A percentile compares a stretch with the other conserved stretches of the same genome.
Conservation (phyloP, 805 yeast species). For the Hanseniaspora pseudoguilliermondii region DNA sequence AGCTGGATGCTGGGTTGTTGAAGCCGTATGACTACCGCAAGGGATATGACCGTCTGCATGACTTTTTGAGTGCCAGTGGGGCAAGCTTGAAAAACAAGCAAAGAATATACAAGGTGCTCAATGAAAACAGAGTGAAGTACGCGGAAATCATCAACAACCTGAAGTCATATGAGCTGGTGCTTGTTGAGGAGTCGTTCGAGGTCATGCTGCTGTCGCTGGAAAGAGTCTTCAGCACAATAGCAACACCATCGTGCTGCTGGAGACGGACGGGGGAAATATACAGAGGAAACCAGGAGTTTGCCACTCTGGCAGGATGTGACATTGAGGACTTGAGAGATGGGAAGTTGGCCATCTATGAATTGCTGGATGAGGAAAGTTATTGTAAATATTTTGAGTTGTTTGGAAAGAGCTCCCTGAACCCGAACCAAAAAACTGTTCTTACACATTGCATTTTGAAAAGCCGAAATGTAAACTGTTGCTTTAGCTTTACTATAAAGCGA, state of each 20-base stretch:
- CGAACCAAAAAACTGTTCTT: slow-evolving; percentile 86
- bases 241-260: slow-evolving; percentile 96
- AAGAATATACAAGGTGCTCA: slow-evolving; percentile 71
- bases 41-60: slow-evolving; percentile 81
- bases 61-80: slow-evolving; percentile 58
- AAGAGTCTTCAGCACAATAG: slow-evolving; percentile 91
- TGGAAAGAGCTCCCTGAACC: slow-evolving; percentile 91
- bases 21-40: slow-evolving; percentile 89
- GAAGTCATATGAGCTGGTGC: slow-evolving; percentile 78
- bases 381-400: slow-evolving; percentile 97
- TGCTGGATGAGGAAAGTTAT: slow-evolving; percentile 91
- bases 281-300: slow-evolving; percentile 91
- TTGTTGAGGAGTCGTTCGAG: slow-evolving; percentile 90
- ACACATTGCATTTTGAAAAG: slow-evolving; percentile 82
- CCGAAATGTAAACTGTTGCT: slow-evolving; percentile 82
- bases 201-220: slow-evolving; percentile 87
- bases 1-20: slow-evolving; percentile 80
- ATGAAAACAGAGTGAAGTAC: slow-evolving; percentile 82
- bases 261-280: slow-evolving; percentile 93
- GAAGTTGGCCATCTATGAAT: slow-evolving; percentile 76
- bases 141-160: slow-evolving; percentile 82
- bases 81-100: slow-evolving; percentile 81
- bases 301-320: slow-evolving; percentile 75
- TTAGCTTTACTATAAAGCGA: slow-evolving; percentile 83
- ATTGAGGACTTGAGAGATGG: slow-evolving; percentile 91